These are phyloP conservation scores for Penicillium herquei DNA, from an alignment of 495 filamentous ascomycete species.

Conservation along the genomic window DNA sequence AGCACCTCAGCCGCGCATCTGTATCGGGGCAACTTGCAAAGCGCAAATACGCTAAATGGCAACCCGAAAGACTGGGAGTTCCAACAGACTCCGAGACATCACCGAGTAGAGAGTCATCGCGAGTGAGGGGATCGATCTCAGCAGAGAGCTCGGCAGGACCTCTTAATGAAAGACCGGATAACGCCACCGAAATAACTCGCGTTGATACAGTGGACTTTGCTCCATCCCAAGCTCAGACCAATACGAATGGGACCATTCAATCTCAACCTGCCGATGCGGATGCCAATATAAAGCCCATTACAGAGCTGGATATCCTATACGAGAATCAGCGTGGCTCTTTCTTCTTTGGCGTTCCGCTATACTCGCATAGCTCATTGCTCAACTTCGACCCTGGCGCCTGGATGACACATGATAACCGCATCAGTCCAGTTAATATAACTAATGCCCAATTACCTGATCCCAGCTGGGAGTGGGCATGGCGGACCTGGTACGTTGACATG, in stretches of 20 bases:
- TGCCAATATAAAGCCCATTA: constrained; percentile 7
- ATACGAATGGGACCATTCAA: constrained; percentile 22
- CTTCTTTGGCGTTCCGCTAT: constrained; percentile 83
- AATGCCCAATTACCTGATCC: constrained; percentile 94
- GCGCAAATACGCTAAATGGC: constrained; percentile 64
- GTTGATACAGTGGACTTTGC: constrained; percentile 18
- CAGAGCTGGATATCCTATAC: constrained; percentile 84
- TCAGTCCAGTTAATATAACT: constrained; percentile 79
- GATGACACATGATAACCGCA: constrained; percentile 70
- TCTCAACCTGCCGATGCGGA: constrained; percentile 12
- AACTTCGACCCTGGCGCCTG: constrained; percentile 84
- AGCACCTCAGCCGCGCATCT: constrained; percentile 35
- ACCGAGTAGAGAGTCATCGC: constrained; percentile 22
- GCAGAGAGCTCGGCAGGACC: constrained; percentile 19
- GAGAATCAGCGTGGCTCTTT: constrained; percentile 90
- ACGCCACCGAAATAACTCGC: constrained; percentile 8
- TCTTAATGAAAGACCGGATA: constrained; percentile 11
- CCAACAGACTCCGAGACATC: constrained; percentile 21
- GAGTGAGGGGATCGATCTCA: constrained; percentile 18
- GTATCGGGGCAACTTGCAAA: constrained; percentile 49
- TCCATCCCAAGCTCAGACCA: constrained; percentile 13
- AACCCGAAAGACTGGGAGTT: constrained; percentile 47
- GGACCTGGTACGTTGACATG: constrained; percentile 91
- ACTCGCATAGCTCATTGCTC: constrained; percentile 80
- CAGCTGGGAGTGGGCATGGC: constrained; percentile 95